phyloP scores from a whole-genome alignment of 2,329 filamentous ascomycete species.

The Monosporascus sp. region DNA sequence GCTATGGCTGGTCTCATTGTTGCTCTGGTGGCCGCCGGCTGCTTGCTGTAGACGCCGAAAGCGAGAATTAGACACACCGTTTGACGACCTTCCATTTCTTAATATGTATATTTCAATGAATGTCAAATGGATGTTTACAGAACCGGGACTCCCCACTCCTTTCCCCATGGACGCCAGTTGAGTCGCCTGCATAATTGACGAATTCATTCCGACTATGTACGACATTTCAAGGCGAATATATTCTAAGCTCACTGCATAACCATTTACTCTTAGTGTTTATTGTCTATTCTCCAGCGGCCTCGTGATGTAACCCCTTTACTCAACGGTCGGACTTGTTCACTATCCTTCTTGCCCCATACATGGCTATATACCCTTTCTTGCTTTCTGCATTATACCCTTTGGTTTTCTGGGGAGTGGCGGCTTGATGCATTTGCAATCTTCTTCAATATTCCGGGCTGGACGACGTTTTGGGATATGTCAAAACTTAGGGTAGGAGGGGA shows the following conservation, averaged over 20 bases:
- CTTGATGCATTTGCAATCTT: not conserved
- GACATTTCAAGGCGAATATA: not conserved
- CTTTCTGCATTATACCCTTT: constrained; percentile 1
- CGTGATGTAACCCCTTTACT: not conserved
- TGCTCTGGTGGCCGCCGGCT: constrained; percentile 47
- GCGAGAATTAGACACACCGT: not conserved
- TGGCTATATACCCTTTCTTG: not conserved
- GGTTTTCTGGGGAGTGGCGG: not conserved
- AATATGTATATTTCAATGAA: too few relatives aligned
- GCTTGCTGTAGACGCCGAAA: constrained; percentile 18
- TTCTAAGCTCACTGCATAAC: not conserved
- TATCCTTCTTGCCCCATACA: not conserved
- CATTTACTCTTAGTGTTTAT: not conserved
- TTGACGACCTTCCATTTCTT: not conserved
- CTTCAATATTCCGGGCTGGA: not conserved
- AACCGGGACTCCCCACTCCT: too few relatives aligned
- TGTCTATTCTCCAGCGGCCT: not conserved
- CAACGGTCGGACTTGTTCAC: not conserved
- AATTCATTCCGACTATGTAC: not conserved
- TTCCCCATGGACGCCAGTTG: too few relatives aligned
- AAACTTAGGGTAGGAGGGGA: not conserved
- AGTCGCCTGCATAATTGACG: not conserved
- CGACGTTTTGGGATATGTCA: not conserved
- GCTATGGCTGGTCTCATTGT: constrained; percentile 50
- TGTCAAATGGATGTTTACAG: too few relatives aligned